Percentiles rank a stretch among this genome's conserved stretches.
phyloP scores from a whole-genome alignment of 2,329 filamentous ascomycete genomes.

The Pseudomassariella vexata region DNA sequence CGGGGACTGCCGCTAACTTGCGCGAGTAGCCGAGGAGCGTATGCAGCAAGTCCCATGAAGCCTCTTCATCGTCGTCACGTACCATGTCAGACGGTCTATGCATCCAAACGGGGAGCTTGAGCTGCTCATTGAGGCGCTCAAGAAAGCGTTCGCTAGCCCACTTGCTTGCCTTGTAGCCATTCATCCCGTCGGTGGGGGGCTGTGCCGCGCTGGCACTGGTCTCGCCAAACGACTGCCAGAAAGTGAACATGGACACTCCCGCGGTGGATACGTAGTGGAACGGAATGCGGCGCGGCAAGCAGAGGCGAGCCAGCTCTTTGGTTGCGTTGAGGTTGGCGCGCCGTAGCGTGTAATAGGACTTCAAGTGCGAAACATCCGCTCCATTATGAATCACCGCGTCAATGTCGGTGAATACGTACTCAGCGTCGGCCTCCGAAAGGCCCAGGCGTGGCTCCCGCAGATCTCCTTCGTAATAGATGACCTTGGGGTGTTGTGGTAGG shows the following conservation, averaged over 20 bases:
- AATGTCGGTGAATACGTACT: constrained; percentile 21
- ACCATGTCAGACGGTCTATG: no score
- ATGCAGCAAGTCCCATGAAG: no score
- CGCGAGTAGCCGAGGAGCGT: no score
- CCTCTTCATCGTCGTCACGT: no score
- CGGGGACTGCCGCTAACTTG: no score
- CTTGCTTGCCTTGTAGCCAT: constrained; percentile 27
- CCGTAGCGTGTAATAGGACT: constrained; percentile 28
- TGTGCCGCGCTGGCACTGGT: constrained; percentile 27
- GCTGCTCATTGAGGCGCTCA: constrained; percentile 14
- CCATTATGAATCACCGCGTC: constrained; percentile 46
- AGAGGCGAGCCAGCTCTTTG: constrained; percentile 13
- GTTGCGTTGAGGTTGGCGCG: constrained; percentile 28
- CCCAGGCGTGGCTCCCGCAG: constrained; percentile 4
- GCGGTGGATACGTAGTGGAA: constrained; percentile 1
- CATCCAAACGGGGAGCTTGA: not conserved
- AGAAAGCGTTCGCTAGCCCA: constrained; percentile 28
- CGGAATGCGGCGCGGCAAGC: constrained; percentile 17
- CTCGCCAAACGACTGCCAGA: not conserved
- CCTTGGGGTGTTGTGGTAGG: no score
- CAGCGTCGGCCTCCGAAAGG: not conserved
- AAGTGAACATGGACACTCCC: not conserved
- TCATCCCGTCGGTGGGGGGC: constrained; percentile 14
- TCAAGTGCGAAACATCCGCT: constrained; percentile 29
- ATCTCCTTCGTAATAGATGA: constrained; percentile 6